Evolutionary conservation across 306 rosid species (phyloP).

Genomic region (Prunus padus): DNA sequence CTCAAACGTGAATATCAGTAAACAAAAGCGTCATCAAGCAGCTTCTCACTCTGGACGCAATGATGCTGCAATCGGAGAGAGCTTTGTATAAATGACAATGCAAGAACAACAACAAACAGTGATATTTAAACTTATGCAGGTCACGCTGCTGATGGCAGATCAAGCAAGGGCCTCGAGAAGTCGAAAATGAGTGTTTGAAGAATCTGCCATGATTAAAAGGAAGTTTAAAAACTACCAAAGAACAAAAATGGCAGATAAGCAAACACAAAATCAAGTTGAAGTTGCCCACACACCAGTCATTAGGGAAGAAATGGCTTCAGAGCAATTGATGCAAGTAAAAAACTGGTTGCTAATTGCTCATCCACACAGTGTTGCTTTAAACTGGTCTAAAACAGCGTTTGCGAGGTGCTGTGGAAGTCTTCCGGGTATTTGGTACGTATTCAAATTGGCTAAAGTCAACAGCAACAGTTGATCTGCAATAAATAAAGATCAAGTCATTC

Average conservation of each 20-base stretch:
- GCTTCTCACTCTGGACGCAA: too few relatives aligned
- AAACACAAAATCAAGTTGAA: background rate
- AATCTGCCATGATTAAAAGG: conserved; percentile 23
- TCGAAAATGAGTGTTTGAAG: conserved; percentile 7
- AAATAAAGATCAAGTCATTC: conserved; percentile 23
- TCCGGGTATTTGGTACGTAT: conserved; percentile 45
- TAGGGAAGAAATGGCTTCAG: conserved; percentile 5
- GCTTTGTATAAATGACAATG: background rate
- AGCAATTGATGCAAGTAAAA: conserved; percentile 21
- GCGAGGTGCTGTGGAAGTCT: conserved; percentile 30
- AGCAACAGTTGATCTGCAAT: conserved; percentile 37
- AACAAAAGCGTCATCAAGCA: too few relatives aligned
- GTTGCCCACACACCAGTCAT: conserved; percentile 4
- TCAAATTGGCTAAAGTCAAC: conserved; percentile 55
- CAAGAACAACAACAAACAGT: background rate
- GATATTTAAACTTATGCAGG: conserved; percentile 10
- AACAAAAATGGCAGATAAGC: conserved; percentile 1
- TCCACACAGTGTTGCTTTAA: background rate
- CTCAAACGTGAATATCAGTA: too few relatives aligned
- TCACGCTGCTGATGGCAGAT: conserved; percentile 8
- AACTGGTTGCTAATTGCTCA: conserved; percentile 2
- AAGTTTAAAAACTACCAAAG: conserved; percentile 4
- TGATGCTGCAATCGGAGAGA: background rate
- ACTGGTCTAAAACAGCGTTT: conserved; percentile 24
- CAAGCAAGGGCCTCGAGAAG: conserved; percentile 25